Evolutionary conservation across 129 eudicot genomes (phyloP), one percentile per base, ranked within the genome.

Genomic region (Artemisia argyi): DNA sequence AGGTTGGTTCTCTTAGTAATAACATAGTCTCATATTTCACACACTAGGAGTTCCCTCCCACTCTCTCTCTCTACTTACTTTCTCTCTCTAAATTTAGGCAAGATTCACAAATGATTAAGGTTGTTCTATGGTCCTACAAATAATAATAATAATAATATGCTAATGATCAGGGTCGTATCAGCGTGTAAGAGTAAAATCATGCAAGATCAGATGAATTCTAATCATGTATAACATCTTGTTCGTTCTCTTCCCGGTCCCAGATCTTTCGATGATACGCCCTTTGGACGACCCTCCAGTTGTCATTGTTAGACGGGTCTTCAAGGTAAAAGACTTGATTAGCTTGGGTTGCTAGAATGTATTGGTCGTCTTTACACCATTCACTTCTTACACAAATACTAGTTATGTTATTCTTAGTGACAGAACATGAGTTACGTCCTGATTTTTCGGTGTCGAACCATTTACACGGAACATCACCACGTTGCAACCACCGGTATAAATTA

Each of bases 301-400:
- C 3, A 8, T 5, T 11, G 20, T 22, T 57, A 7, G 63, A 57
- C 15, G 63, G 32, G 14, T 11, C 44, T 2, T 66, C 39, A 11
- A 66, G 17, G 42, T 66, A 66, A 20, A 66, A 66, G 28, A 48
- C 44, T 48, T 48, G 42, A 10, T 66, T 48, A 11, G 72, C 59
- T 66, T 67, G 60, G 13, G 46, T 49, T 48, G 48, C 60, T 4
- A 67, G 11, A 66, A 22, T 66, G 13, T 46, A 66, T 20, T 17
- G 71, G n/a, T 49, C 71, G 4, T 66, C 6, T 47, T 46, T 66
- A 46, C 2, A 66, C 44, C 57, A 20, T 48, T 66, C 58, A 19
- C 15, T 11, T 12, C 10, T 48, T 11, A 14, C 12, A 20, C 1
- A 2, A 13, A 66, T 48, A 48, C 58, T 66, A 0, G 58, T 66